These are phyloP conservation scores for Fomitopsis palustris DNA, from an alignment of 1,284 basidiomycete species.

Conservation along the genomic window DNA sequence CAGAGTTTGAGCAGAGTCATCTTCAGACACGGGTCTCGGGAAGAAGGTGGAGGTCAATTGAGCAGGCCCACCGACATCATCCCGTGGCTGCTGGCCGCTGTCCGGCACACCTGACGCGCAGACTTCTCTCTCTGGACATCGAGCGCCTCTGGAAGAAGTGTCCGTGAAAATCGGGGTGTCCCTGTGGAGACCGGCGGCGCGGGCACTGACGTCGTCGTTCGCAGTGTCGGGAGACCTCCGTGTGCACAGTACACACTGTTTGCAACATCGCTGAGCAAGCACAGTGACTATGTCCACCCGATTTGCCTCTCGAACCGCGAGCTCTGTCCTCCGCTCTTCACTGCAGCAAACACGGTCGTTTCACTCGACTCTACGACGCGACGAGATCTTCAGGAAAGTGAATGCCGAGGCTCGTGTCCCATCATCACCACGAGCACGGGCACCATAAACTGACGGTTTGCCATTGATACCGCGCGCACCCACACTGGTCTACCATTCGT, in stretches of 20 bases:
- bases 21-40: too few species aligned
- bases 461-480: not conserved
- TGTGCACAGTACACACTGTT: too few species aligned
- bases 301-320: not conserved
- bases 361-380: constrained; percentile 23
- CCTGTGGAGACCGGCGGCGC: not conserved
- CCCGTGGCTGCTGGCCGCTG: not conserved
- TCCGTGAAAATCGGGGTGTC: not conserved
- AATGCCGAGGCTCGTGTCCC: constrained; percentile 27
- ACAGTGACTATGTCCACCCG: not conserved
- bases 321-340: not conserved
- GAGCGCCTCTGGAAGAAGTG: not conserved
- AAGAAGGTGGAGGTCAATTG: too few species aligned
- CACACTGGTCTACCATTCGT: not conserved
- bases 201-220: not conserved
- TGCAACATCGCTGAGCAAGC: not conserved
- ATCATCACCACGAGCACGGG: not conserved
- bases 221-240: too few species aligned
- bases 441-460: not conserved
- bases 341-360: constrained; percentile 10
- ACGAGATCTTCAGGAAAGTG: constrained; percentile 32
- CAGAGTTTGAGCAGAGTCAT: too few species aligned
- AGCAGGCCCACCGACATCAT: not conserved
- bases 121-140: not conserved
- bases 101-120: too few species aligned